Conservation (phyloP, 1,139 yeast genomes). For the Sugiyamaella grinbergsii region DNA sequence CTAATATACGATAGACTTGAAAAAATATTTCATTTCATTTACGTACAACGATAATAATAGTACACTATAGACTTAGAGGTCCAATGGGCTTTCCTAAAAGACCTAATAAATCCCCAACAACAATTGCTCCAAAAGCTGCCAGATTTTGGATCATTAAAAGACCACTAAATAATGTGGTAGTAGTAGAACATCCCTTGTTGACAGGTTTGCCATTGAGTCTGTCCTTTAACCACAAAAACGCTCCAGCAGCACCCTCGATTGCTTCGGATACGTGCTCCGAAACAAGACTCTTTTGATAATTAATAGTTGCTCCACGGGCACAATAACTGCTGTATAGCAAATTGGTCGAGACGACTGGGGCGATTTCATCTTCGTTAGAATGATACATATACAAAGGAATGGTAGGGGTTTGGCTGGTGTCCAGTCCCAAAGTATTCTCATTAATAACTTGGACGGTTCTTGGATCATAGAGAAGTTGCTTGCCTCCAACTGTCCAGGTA, state of each 20-base stretch:
- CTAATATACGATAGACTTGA: no score
- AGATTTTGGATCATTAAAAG: neutral
- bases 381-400: constrained; percentile 36
- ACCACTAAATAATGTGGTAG: constrained; percentile 4
- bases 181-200: neutral
- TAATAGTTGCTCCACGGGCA: constrained; percentile 30
- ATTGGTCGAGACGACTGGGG: constrained; percentile 29
- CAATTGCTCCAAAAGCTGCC: constrained; percentile 3
- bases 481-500: constrained; percentile 29
- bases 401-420: constrained; percentile 27
- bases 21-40: no score
- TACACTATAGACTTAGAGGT: no score
- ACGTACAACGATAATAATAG: no score
- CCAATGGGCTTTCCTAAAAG: constrained; percentile 9
- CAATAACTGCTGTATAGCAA: constrained; percentile 33
- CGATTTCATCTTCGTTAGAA: constrained; percentile 36
- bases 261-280: constrained; percentile 26
- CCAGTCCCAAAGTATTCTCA: constrained; percentile 28
- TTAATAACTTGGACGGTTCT: constrained; percentile 22
- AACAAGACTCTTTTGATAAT: constrained; percentile 25
- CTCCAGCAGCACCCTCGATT: constrained; percentile 24
- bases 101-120: constrained; percentile 5
- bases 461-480: constrained; percentile 23
- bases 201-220: constrained; percentile 10
- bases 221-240: constrained; percentile 26